A percentile compares a stretch with the other conserved stretches of the same genome.
Evolutionary conservation across 2,329 filamentous ascomycete species (phyloP).

Genomic region (Calonectria hawksworthii): DNA sequence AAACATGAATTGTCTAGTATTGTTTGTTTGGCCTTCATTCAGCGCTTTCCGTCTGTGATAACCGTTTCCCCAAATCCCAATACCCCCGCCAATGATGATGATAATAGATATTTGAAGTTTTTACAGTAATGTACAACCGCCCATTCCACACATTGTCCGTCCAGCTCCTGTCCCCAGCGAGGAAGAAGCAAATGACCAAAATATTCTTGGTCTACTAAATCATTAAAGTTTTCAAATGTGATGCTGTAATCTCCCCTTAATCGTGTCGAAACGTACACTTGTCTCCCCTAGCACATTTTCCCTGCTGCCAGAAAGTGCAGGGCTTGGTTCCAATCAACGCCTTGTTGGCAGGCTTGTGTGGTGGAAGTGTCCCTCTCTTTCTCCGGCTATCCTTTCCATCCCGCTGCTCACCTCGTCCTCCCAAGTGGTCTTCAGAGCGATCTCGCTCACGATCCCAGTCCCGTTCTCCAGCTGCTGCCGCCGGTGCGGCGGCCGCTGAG

Average conservation of each 20-base stretch:
- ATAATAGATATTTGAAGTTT: conserved; percentile 27
- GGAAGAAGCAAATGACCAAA: conserved; percentile 15
- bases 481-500: conserved; percentile 31
- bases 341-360: conserved; percentile 64
- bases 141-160: conserved; percentile 10
- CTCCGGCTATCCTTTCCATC: conserved; percentile 56
- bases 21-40: conserved; percentile 19
- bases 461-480: conserved; percentile 41
- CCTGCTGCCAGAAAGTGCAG: conserved; percentile 79
- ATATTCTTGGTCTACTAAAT: conserved; percentile 4
- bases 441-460: conserved; percentile 52
- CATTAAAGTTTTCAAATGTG: conserved; percentile 18
- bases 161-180: conserved; percentile 2
- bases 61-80: conserved; percentile 3
- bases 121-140: conserved; percentile 44
- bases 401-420: conserved; percentile 49
- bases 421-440: conserved; percentile 49
- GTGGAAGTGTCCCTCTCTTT: conserved; percentile 57
- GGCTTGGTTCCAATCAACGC: conserved; percentile 75
- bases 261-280: conserved; percentile 83
- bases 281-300: conserved; percentile 80
- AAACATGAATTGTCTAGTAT: conserved; percentile 24
- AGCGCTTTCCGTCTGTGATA: conserved; percentile 18
- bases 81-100: conserved; percentile 12
- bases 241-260: conserved; percentile 33